phyloP scores from a whole-genome alignment of 495 filamentous ascomycete species.

The Penicillium canescens region DNA sequence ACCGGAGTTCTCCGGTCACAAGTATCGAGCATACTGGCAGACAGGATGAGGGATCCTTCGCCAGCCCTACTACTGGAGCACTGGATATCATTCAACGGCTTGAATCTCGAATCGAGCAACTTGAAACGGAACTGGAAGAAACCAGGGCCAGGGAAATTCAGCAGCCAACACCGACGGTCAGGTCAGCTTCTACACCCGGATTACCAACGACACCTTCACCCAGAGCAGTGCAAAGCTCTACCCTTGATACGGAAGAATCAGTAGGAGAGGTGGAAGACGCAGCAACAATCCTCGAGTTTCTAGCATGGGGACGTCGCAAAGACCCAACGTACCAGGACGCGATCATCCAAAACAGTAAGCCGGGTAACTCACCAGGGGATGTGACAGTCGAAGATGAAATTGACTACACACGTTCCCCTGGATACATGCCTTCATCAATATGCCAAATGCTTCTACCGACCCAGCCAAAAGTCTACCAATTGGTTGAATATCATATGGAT shows the following conservation, averaged over 20 bases:
- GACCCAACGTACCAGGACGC: constrained; percentile 33
- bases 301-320: constrained; percentile 44
- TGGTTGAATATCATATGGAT: constrained; percentile 39
- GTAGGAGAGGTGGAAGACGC: constrained; percentile 36
- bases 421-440: constrained; percentile 4
- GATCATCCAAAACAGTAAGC: constrained; percentile 16
- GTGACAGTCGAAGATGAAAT: constrained; percentile 17
- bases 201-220: background rate
- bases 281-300: constrained; percentile 45
- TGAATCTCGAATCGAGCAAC: constrained; percentile 17
- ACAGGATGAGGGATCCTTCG: too few relatives aligned
- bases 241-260: background rate
- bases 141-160: constrained; percentile 3
- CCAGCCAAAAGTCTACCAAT: constrained; percentile 26
- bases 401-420: constrained; percentile 7
- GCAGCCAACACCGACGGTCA: background rate
- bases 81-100: constrained; percentile 15
- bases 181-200: background rate
- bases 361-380: constrained; percentile 24
- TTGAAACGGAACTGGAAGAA: constrained; percentile 15
- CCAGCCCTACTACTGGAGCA: background rate
- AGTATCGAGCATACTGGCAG: constrained; percentile 4
- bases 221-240: background rate
- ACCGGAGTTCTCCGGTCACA: constrained; percentile 16
- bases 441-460: constrained; percentile 35